Evolutionary conservation across 345 rosid species (phyloP).

Genomic region (Rhodomyrtus tomentosa): DNA sequence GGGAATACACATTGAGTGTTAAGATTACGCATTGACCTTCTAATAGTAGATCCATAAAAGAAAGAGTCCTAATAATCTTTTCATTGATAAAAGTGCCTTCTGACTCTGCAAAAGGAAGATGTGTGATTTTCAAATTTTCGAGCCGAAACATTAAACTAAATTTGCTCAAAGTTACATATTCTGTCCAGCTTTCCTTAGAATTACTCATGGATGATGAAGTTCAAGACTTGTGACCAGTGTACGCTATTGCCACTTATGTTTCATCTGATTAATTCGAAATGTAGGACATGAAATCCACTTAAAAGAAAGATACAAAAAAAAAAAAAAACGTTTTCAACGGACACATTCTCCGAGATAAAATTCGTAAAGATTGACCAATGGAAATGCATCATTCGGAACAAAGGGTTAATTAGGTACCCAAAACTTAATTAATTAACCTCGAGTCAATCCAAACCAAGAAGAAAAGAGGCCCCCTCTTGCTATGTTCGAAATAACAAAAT

Average conservation of each 20-base stretch:
- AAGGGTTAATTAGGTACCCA: neutral
- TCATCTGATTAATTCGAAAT: neutral
- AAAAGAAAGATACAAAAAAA: neutral
- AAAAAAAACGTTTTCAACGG: neutral
- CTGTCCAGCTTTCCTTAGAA: neutral
- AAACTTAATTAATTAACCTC: slow-evolving; percentile 5
- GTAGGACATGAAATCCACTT: neutral
- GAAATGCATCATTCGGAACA: neutral
- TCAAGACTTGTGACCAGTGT: neutral
- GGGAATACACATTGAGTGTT: neutral
- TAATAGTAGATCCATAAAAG: neutral
- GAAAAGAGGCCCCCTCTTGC: neutral
- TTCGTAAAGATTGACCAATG: neutral
- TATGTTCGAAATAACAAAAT: neutral
- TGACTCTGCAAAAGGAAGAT: neutral
- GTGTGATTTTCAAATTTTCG: neutral
- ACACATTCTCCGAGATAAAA: neutral
- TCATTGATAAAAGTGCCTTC: neutral
- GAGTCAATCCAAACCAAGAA: slow-evolving; percentile 7
- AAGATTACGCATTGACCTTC: neutral
- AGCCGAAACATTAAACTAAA: neutral
- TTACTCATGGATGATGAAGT: neutral
- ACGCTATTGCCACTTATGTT: neutral
- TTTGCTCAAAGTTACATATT: neutral
- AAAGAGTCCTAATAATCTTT: neutral